Percentiles rank a stretch among this genome's conserved stretches.
phyloP scores from a whole-genome alignment of 176 grass and related monocot species.

The Oryza rufipogon region DNA sequence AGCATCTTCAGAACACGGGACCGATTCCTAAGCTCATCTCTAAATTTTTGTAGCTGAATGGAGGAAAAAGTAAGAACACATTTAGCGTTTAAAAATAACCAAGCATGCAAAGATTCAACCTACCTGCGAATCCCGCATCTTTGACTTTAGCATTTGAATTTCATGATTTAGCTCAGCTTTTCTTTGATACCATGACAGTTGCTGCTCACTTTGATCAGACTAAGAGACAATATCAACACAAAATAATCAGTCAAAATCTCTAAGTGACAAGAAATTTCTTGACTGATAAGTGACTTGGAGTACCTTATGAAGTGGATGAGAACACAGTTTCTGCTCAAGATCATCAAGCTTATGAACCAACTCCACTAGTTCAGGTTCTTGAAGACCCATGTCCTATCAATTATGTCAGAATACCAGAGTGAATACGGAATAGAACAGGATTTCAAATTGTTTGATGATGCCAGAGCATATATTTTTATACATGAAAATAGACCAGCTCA shows the following conservation, averaged over 20 bases:
- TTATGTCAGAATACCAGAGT: slow-evolving; percentile 36
- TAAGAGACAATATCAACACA: slow-evolving; percentile 33
- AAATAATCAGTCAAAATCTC: slow-evolving; percentile 8
- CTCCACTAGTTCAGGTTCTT: slow-evolving; percentile 80
- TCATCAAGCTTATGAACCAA: slow-evolving; percentile 89
- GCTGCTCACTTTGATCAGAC: slow-evolving; percentile 93
- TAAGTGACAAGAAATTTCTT: slow-evolving; percentile 33
- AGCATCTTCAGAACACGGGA: slow-evolving; percentile 95
- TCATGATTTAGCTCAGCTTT: slow-evolving; percentile 96
- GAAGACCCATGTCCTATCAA: slow-evolving; percentile 88
- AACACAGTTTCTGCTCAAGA: slow-evolving; percentile 76
- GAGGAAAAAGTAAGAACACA: slow-evolving; percentile 34
- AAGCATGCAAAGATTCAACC: slow-evolving; percentile 34
- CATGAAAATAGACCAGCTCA: neutral
- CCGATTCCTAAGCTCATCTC: slow-evolving; percentile 91
- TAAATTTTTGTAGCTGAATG: slow-evolving; percentile 94
- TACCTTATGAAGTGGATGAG: slow-evolving; percentile 89
- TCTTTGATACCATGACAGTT: slow-evolving; percentile 87
- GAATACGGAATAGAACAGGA: neutral
- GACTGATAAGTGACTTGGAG: neutral
- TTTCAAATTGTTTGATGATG: slow-evolving; percentile 29
- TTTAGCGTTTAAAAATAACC: slow-evolving; percentile 28
- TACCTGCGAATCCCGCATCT: slow-evolving; percentile 96
- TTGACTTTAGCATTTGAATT: slow-evolving; percentile 86
- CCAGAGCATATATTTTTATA: slow-evolving; percentile 18